These are phyloP conservation scores for Cyberlindnera americana DNA, from an alignment of 805 yeast species.

Conservation along the genomic window DNA sequence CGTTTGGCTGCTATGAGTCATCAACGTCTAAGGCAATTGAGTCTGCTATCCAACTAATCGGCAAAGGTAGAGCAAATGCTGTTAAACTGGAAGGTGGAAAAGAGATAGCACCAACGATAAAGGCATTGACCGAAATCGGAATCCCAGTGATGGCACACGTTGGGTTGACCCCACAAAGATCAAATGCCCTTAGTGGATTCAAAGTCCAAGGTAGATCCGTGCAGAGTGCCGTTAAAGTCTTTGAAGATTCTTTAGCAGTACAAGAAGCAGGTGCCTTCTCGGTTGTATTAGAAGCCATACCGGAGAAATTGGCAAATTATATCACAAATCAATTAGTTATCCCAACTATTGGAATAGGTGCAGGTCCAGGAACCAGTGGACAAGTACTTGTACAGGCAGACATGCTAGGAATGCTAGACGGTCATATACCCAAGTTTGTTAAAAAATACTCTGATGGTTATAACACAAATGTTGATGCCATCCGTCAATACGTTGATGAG, in stretches of 20 bases:
- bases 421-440: conserved; percentile 66
- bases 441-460: conserved; percentile 59
- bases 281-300: conserved; percentile 82
- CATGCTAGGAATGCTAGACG: conserved; percentile 67
- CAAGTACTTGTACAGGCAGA: conserved; percentile 90
- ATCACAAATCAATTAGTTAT: conserved; percentile 58
- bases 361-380: conserved; percentile 80
- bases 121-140: conserved; percentile 59
- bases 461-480: conserved; percentile 45
- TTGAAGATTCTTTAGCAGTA: conserved; percentile 63
- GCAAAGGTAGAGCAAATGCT: conserved; percentile 55
- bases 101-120: conserved; percentile 50
- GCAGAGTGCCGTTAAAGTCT: conserved; percentile 50
- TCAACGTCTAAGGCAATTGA: conserved; percentile 59
- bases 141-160: conserved; percentile 90
- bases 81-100: conserved; percentile 84
- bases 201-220: conserved; percentile 74
- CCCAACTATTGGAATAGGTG: conserved; percentile 96
- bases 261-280: conserved; percentile 76
- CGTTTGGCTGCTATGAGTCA: conserved; percentile 81
- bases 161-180: conserved; percentile 89
- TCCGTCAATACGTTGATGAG: conserved; percentile 54
- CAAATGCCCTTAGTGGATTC: conserved; percentile 78
- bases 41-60: conserved; percentile 53
- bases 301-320: conserved; percentile 60